phyloP scores from a whole-genome alignment of 139 green algal genomes.

The Volvox reticuliferus region DNA sequence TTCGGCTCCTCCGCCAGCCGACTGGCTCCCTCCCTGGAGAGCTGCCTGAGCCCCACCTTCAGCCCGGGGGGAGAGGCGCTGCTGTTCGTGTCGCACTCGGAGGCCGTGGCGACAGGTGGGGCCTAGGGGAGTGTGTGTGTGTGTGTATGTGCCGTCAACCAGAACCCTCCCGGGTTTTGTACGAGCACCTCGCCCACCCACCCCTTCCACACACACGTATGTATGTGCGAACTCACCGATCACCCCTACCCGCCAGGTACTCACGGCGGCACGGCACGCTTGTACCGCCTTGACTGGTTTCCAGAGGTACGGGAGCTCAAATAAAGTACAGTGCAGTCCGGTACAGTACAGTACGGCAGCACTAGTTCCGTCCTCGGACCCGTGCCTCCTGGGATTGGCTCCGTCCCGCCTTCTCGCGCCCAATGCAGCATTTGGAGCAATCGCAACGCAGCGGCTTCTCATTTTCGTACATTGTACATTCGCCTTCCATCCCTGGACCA shows the following conservation, averaged over 20 bases:
- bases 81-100: constrained; percentile 82
- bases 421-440: too few species aligned
- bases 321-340: background rate
- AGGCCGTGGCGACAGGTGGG: constrained; percentile 71
- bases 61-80: constrained; percentile 74
- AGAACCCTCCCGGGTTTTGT: background rate
- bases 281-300: constrained; percentile 76
- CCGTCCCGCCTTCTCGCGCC: too few species aligned
- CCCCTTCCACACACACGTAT: too few species aligned
- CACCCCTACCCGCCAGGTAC: constrained; percentile 15
- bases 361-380: background rate
- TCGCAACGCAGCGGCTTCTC: too few species aligned
- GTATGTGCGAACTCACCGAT: background rate
- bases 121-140: background rate
- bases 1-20: constrained; percentile 1
- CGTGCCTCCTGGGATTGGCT: too few species aligned
- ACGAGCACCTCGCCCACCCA: too few species aligned
- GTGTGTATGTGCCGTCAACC: background rate
- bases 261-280: constrained; percentile 79
- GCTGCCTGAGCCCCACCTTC: constrained; percentile 71
- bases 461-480: too few species aligned
- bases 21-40: constrained; percentile 24
- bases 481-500: too few species aligned
- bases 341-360: background rate
- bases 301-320: background rate